Percentiles rank a stretch among this genome's conserved stretches.
phyloP scores from a whole-genome alignment of 306 rosid species.

The Begonia loranthoides region DNA sequence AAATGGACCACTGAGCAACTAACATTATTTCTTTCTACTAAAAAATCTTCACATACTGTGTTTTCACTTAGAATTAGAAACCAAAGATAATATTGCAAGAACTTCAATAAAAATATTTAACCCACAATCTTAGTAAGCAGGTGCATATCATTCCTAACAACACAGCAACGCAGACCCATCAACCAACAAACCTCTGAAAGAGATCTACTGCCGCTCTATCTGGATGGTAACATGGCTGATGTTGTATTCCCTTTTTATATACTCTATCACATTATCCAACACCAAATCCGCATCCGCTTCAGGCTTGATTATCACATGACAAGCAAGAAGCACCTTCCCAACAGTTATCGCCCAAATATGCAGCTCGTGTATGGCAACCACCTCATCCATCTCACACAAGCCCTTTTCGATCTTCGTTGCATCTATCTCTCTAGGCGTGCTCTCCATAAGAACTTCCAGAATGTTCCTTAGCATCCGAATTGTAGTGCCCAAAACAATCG shows the following conservation, averaged over 20 bases:
- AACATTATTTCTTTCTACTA: no score
- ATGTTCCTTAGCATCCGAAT: conserved; percentile 44
- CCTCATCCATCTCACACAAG: conserved; percentile 43
- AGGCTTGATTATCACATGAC: conserved; percentile 32
- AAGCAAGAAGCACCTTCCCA: conserved; percentile 34
- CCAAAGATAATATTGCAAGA: no score
- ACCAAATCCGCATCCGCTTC: conserved; percentile 38
- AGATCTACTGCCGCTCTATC: conserved; percentile 37
- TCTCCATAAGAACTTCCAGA: conserved; percentile 49
- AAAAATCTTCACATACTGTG: no score
- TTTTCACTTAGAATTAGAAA: no score
- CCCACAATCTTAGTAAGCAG: no score
- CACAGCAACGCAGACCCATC: no score
- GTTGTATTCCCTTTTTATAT: conserved; percentile 26
- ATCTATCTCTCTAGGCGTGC: conserved; percentile 45
- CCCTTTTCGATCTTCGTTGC: conserved; percentile 44
- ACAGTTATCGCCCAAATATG: conserved; percentile 39
- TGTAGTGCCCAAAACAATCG: conserved; percentile 25
- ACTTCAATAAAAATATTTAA: no score
- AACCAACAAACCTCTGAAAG: not conserved
- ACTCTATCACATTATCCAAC: conserved; percentile 26
- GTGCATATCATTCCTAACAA: no score
- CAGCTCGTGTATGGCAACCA: conserved; percentile 31
- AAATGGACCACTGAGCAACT: no score
- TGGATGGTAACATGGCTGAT: conserved; percentile 39